Evolutionary conservation across 1,284 basidiomycete genomes (phyloP).

Genomic region (Omphalotus olearius): DNA sequence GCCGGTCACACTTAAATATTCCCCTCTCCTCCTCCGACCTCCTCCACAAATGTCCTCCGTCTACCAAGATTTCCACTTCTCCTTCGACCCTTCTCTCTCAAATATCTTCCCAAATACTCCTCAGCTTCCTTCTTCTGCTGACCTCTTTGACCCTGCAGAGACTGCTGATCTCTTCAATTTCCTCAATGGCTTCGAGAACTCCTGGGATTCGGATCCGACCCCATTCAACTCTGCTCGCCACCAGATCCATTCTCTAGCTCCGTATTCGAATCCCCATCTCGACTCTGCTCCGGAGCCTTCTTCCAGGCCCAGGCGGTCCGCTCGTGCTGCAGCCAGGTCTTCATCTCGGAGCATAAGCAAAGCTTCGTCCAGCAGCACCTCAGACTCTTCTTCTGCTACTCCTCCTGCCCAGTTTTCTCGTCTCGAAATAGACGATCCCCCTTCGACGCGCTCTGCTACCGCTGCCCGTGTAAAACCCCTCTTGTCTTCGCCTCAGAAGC

Average conservation of each 20-base stretch:
- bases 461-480: slow-evolving; percentile 47
- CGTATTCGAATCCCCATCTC: slow-evolving; percentile 44
- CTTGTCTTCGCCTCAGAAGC: slow-evolving; percentile 81
- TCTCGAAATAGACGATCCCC: slow-evolving; percentile 1
- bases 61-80: slow-evolving; percentile 61
- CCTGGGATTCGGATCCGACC: slow-evolving; percentile 51
- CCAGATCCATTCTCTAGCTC: slow-evolving; percentile 18
- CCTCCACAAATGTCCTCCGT: slow-evolving; percentile 30
- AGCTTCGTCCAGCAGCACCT: slow-evolving; percentile 18
- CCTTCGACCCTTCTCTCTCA: slow-evolving; percentile 54
- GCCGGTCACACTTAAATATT: too few species aligned
- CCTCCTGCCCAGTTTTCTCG: slow-evolving; percentile 13
- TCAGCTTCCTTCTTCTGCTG: slow-evolving; percentile 62
- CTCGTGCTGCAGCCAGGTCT: slow-evolving; percentile 18
- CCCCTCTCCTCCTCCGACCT: not conserved
- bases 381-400: slow-evolving; percentile 25
- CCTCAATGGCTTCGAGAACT: slow-evolving; percentile 70
- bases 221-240: slow-evolving; percentile 9
- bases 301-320: slow-evolving; percentile 25
- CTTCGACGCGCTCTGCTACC: slow-evolving; percentile 17
- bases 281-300: slow-evolving; percentile 39
- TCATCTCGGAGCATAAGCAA: slow-evolving; percentile 19
- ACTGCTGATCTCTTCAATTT: slow-evolving; percentile 71
- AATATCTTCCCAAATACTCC: slow-evolving; percentile 53
- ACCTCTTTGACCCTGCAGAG: slow-evolving; percentile 70